Evolutionary conservation across 176 grass and related monocot genomes (phyloP).

Genomic region (Cenchrus purpureus): DNA sequence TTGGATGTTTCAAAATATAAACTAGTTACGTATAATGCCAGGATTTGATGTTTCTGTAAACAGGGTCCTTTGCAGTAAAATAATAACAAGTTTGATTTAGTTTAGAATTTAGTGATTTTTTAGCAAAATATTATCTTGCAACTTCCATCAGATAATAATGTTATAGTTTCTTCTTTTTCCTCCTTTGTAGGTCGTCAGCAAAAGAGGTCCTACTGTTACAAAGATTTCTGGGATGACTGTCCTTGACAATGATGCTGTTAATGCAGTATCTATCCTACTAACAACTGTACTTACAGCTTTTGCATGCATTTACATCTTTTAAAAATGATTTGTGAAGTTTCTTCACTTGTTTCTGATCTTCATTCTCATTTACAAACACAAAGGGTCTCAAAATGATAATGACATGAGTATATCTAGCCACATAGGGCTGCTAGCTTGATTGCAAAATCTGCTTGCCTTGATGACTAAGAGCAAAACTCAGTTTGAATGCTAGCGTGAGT

Average conservation of each 20-base stretch:
- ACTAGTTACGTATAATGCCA: not conserved
- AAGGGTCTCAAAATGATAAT: slow-evolving; percentile 23
- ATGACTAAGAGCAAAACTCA: slow-evolving; percentile 4
- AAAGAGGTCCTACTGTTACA: slow-evolving; percentile 65
- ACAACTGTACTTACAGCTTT: slow-evolving; percentile 71
- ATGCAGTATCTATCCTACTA: slow-evolving; percentile 75
- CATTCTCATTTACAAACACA: slow-evolving; percentile 9
- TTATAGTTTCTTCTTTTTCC: slow-evolving; percentile 10
- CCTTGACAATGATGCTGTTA: slow-evolving; percentile 89
- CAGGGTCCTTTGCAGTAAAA: slow-evolving; percentile 6
- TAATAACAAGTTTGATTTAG: not conserved
- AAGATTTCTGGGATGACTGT: slow-evolving; percentile 83
- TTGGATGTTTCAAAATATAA: not conserved
- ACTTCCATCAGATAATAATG: slow-evolving; percentile 14
- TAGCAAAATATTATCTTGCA: slow-evolving; percentile 23
- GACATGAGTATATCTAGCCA: not conserved
- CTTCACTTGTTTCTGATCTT: slow-evolving; percentile 3
- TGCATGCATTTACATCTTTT: slow-evolving; percentile 75
- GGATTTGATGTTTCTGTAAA: not conserved
- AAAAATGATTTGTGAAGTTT: not conserved
- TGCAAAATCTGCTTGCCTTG: not conserved
- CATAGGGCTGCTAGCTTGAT: slow-evolving; percentile 4
- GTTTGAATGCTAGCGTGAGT: not conserved
- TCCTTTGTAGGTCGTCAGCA: slow-evolving; percentile 82
- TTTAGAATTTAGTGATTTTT: slow-evolving; percentile 1